Conservation (phyloP, 2,329 filamentous ascomycete species). For the Ploettnerulaceae sp. region DNA sequence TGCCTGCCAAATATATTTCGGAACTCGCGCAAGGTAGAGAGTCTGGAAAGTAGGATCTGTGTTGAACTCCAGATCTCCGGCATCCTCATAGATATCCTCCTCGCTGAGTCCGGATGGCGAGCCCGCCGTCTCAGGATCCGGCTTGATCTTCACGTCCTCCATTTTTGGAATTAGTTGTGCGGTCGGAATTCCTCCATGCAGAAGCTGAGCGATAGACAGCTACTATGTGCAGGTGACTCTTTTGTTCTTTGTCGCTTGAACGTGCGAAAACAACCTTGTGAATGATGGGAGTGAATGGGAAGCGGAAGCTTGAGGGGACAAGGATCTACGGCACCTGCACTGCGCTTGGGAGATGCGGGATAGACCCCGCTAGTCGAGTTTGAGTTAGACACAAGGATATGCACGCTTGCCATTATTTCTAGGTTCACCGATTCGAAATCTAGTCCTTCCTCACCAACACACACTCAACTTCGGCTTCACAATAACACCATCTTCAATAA, state of each 20-base stretch:
- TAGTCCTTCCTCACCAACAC: slow-evolving; percentile 5
- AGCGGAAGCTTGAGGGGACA: background rate
- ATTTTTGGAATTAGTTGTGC: slow-evolving; percentile 20
- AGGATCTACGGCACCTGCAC: background rate
- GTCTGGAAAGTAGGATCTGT: slow-evolving; percentile 35
- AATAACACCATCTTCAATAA: background rate
- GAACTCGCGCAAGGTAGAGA: slow-evolving; percentile 71
- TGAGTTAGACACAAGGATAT: background rate
- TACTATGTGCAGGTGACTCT: background rate
- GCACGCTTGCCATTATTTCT: background rate
- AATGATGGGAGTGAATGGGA: background rate
- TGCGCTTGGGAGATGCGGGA: background rate
- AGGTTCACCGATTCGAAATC: background rate
- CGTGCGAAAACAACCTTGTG: background rate
- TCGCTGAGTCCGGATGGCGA: slow-evolving; percentile 46
- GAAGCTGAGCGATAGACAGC: slow-evolving; percentile 1
- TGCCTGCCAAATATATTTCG: slow-evolving; percentile 73
- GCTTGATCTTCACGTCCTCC: slow-evolving; percentile 41
- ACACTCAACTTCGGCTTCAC: background rate
- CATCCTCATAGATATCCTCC: slow-evolving; percentile 67
- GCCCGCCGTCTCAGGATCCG: slow-evolving; percentile 43
- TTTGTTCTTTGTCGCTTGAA: slow-evolving; percentile 15
- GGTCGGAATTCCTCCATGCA: slow-evolving; percentile 23
- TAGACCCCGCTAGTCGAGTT: background rate
- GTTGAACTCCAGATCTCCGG: slow-evolving; percentile 57